Base-by-base conservation (phyloP, 345 rosid species). In the Acer negundo region DNA sequence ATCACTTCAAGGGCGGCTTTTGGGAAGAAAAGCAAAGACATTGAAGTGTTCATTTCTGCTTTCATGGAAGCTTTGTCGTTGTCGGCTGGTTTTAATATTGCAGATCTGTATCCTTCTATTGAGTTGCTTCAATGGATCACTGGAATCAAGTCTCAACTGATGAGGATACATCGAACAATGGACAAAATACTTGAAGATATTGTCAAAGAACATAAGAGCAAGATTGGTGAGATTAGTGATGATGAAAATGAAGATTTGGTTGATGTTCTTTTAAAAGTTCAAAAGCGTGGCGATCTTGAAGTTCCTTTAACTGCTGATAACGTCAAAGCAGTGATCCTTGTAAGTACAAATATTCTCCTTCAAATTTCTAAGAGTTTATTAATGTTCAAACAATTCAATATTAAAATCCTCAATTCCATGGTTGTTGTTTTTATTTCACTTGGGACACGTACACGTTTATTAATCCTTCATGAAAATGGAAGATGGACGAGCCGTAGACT, bases 271-370 rank as follows among this genome's bases (percentile, higher is more conserved):
- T 20, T 79, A 68, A 67, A 75, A 16, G 17, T 78, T 17, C 77
- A 62, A 40, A 72, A 49, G 15, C 15, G 40, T 23, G 80, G 62
- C 59, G 11, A 75, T n/a, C 58, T 76, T 51, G 68, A 70, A 70
- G 24, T 80, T 11, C 73, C 76, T 26, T 13, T 75, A 13, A 71
- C 73, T 3, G 47, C 56, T 0, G 82, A 78, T 49, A 82, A 83
- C 74, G 77, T 85, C 75, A 83, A 83, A 72, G 86, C 86, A 42
- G 79, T 85, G 10, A 63, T 83, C 65, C 26, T 67, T 76, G 84
- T 85, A 38, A 81, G 28, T 70, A 13, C 31, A 6, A 2, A 42
- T 35, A 35, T 46, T 7, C 44, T 20, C 23, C 17, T 51, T 35
- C 38, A 35, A 35, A 35, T 35, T 1, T 35, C 6, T 35, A 35